Base-by-base conservation (phyloP, 1,284 basidiomycete species). In the Marasmius fiardii region DNA sequence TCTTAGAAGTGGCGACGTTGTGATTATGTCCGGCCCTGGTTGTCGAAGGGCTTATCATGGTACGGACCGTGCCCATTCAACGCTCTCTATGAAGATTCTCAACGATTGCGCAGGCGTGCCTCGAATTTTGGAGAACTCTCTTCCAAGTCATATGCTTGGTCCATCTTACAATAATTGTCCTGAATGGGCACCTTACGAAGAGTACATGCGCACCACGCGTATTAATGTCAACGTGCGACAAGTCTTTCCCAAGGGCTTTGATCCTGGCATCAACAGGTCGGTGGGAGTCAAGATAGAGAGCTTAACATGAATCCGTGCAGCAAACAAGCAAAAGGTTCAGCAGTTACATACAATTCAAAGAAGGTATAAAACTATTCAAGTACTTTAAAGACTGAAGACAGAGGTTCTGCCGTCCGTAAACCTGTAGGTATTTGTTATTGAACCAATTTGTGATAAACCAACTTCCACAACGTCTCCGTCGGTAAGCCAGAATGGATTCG, bases 171-270 rank as follows among this genome's bases (percentile, higher is more conserved):
- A 64, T 0, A 62, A 69, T 18, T 67, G 65, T 59, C 33, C 55
- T 8, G 74, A 79, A 57, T 85, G 90, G 88, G 60, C 72, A 50
- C 72, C 76, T 33, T 88, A 90, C 61, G 78, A 73, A 51, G 71
- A 78, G 35, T 93, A 91, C 66, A 72, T 93, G 69, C 67, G 65
- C 14, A 81, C 78, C 5, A 80, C 88, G 1, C 77, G 92, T 52
- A 88, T 97, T 64, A 97, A 97, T 65, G 78, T 96, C 56, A 97
- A 96, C 64, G 92, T 93, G 3, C 76, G 94, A 52, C 93, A 95
- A 68, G 94, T 91, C 12, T 90, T 91, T 67, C 88, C 88, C 2
- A 86, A 79, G 65, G 84, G 79, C 4, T 90, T 89, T 61, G 69
- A 81, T 56, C 81, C 82, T 35, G 54, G 45, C 12, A n/a, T 57